These are phyloP conservation scores for Ogataea methylovora DNA, from an alignment of 805 yeast species.

Conservation along the genomic window DNA sequence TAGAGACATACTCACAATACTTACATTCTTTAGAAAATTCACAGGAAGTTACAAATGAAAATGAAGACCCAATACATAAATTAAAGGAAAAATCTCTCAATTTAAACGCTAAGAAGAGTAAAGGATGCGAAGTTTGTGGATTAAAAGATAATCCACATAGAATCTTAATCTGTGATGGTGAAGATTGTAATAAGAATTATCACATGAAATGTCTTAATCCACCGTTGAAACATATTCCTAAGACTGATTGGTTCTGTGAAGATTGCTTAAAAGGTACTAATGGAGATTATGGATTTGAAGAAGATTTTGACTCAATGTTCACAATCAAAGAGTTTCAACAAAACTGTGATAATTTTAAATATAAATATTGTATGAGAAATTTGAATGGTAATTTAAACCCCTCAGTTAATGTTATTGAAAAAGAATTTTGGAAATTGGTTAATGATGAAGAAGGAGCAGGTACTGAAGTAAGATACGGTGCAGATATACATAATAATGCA, in stretches of 20 bases:
- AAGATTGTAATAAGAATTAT: slow-evolving; percentile 62
- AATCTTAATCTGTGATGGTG: slow-evolving; percentile 61
- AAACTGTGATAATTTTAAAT: slow-evolving; percentile 43
- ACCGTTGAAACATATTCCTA: slow-evolving; percentile 43
- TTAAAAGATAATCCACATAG: slow-evolving; percentile 34
- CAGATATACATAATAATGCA: slow-evolving; percentile 64
- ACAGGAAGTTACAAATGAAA: slow-evolving; percentile 1
- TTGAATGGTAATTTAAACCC: slow-evolving; percentile 24
- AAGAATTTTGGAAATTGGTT: slow-evolving; percentile 54
- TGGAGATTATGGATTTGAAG: slow-evolving; percentile 85
- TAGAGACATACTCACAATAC: slow-evolving; percentile 12
- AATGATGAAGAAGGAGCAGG: slow-evolving; percentile 22
- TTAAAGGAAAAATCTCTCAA: slow-evolving; percentile 2
- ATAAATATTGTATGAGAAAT: slow-evolving; percentile 30
- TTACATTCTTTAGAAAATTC: slow-evolving; percentile 6
- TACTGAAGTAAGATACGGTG: slow-evolving; percentile 71
- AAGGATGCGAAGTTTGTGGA: slow-evolving; percentile 36
- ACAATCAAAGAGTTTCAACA: slow-evolving; percentile 46
- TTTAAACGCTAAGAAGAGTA: too few relatives aligned
- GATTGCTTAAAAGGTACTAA: slow-evolving; percentile 73
- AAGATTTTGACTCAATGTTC: slow-evolving; percentile 42
- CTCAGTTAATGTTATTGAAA: slow-evolving; percentile 44
- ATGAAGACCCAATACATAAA: slow-evolving; percentile 4
- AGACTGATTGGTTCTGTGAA: slow-evolving; percentile 72
- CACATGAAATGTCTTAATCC: slow-evolving; percentile 66